Evolutionary conservation across 1,284 basidiomycete genomes (phyloP), one percentile per base, ranked within the genome.

Genomic region (Sporisorium graminicola): DNA sequence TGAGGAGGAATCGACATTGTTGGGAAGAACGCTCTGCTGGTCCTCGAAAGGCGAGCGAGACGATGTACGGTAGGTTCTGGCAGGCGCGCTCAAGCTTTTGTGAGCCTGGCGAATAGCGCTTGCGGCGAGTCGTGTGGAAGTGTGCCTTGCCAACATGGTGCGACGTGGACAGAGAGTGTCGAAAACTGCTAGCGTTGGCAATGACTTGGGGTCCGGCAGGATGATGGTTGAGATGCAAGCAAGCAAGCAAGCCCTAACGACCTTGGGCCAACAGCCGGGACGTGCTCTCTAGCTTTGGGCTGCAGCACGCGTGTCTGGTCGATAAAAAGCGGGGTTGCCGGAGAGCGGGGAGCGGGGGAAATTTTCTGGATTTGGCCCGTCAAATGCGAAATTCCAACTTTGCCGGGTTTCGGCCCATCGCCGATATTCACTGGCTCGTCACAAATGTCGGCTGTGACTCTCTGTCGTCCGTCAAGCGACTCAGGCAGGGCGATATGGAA

Each of bases 21-120:
- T 78, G 26, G 80, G 72, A 27, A 82, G 75, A 9, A 82, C 74
- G 26, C 74, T 74, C 7, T 61, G 58, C 57, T 72, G 74, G 6
- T 73, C 55, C 46, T 77, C 65, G 33, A 72, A 72, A 37, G 61
- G 42, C 16, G 74, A 77, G 24, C 72, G 69, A 24, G 65, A 47
- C 8, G 67, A 43, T 27, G 73, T 62, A 10, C 63, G 72, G 27
- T 74, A 74, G 5, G 40, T 47, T 29, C 71, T 59, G 2, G 37
- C 40, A 5, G 54, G 51, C 0, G 46, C 47, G 29, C 7, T 59
- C 3, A 58, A 29, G 18, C 42, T 27, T 16, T 43, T 49, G 37
- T 27, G 24, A 8, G 55, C 55, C 27, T 63, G 58, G 22, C 56
- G 63, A 13, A 50, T 7, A 50, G 52, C 56, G 59, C 69, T 47